phyloP scores from a whole-genome alignment of 495 filamentous ascomycete species.

The Oidiodendron maius region DNA sequence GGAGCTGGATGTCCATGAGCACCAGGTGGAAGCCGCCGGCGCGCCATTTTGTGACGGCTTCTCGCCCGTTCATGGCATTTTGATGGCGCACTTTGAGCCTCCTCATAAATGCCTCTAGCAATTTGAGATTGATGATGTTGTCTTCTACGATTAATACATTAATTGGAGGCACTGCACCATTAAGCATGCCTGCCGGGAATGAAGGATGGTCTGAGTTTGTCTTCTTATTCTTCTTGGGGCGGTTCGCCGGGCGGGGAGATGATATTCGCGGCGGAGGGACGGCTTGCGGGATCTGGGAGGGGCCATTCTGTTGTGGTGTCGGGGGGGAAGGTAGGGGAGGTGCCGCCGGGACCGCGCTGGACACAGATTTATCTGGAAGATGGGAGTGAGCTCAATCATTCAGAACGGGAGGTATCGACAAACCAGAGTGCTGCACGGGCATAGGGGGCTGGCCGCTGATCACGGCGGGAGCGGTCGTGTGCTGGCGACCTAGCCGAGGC shows the following conservation, averaged over 20 bases:
- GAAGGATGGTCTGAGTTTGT: slow-evolving; percentile 31
- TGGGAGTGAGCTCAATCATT: slow-evolving; percentile 44
- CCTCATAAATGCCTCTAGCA: slow-evolving; percentile 95
- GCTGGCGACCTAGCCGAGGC: slow-evolving; percentile 59
- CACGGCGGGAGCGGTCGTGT: slow-evolving; percentile 77
- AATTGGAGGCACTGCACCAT: slow-evolving; percentile 86
- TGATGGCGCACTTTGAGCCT: slow-evolving; percentile 96
- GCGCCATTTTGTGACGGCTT: slow-evolving; percentile 90
- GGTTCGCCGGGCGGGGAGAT: slow-evolving; percentile 45
- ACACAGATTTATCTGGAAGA: slow-evolving; percentile 29
- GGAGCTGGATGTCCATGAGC: slow-evolving; percentile 97
- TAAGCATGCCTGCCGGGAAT: slow-evolving; percentile 62
- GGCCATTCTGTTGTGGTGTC: slow-evolving; percentile 22
- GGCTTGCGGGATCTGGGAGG: slow-evolving; percentile 32
- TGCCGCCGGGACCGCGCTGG: slow-evolving; percentile 24
- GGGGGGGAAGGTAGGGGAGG: slow-evolving; percentile 55
- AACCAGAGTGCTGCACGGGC: too few relatives aligned
- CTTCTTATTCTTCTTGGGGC: slow-evolving; percentile 49
- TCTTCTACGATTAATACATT: slow-evolving; percentile 98
- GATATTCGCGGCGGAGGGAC: slow-evolving; percentile 54
- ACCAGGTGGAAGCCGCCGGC: slow-evolving; percentile 94
- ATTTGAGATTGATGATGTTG: slow-evolving; percentile 91
- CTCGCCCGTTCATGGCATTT: slow-evolving; percentile 88
- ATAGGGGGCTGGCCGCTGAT: slow-evolving; percentile 30
- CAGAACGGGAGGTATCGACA: slow-evolving; percentile 19